phyloP scores from a whole-genome alignment of 768 basidiomycete species.

The Chiua virens region DNA sequence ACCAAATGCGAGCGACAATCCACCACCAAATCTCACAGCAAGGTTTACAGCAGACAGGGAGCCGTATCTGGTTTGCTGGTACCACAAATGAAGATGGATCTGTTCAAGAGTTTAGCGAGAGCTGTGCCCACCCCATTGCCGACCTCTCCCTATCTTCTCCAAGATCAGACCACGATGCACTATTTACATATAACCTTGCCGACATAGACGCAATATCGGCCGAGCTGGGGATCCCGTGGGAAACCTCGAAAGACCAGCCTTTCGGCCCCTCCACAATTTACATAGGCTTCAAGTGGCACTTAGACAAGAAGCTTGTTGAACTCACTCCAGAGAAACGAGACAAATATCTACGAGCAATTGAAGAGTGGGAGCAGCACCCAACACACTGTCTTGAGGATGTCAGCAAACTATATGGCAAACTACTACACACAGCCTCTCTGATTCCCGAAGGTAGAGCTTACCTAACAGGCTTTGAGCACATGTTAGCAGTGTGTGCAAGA shows the following conservation, averaged over 20 bases:
- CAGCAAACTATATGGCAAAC: constrained; percentile 5
- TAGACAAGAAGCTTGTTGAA: constrained; percentile 13
- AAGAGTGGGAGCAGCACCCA: not conserved
- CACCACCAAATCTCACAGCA: too few species aligned
- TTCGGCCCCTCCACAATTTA: not conserved
- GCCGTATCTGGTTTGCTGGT: too few species aligned
- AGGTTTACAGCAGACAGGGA: too few species aligned
- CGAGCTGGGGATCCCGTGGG: constrained; percentile 7
- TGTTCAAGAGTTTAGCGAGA: not conserved
- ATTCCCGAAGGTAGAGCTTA: constrained; percentile 36
- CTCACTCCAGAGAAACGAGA: too few species aligned
- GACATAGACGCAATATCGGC: not conserved
- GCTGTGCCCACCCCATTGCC: not conserved
- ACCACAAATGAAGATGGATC: not conserved
- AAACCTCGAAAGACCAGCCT: constrained; percentile 7
- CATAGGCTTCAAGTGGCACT: constrained; percentile 38
- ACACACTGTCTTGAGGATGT: constrained; percentile 5
- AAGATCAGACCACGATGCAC: not conserved
- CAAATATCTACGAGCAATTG: constrained; percentile 11
- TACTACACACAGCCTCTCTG: constrained; percentile 17
- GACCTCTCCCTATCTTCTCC: not conserved
- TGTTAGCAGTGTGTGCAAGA: constrained; percentile 28
- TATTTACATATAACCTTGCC: not conserved
- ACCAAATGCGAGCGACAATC: not conserved
- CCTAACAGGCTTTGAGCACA: constrained; percentile 40